Evolutionary conservation across 2,329 filamentous ascomycete genomes (phyloP).

Genomic region (Cladosporium sp.): DNA sequence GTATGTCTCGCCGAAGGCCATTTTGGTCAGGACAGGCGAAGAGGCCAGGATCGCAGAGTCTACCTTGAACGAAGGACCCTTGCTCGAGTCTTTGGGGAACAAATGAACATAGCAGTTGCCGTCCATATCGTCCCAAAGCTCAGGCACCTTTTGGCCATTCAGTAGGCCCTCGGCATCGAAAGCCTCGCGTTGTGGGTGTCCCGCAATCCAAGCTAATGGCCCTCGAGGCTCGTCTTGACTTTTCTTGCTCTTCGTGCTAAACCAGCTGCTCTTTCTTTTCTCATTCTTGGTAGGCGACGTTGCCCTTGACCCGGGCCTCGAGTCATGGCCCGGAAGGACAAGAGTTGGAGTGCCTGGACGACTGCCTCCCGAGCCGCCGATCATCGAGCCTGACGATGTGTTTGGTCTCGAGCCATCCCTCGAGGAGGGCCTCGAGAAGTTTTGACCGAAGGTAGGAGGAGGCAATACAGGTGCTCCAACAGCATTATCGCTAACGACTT

Average conservation of each 20-base stretch:
- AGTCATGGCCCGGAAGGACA: conserved; percentile 15
- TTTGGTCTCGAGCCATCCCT: conserved; percentile 20
- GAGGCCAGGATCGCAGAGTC: conserved; percentile 56
- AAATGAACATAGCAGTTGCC: conserved; percentile 63
- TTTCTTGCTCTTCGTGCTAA: conserved; percentile 29
- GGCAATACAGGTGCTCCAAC: conserved; percentile 15
- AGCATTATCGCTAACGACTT: conserved; percentile 13
- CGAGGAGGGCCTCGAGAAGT: conserved; percentile 18
- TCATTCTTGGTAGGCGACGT: conserved; percentile 18
- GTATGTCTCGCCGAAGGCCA: conserved; percentile 53
- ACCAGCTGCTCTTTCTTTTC: conserved; percentile 30
- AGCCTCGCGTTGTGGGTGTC: conserved; percentile 51
- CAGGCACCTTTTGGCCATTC: conserved; percentile 51
- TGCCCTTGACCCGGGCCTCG: conserved; percentile 12
- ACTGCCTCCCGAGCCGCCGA: conserved; percentile 15
- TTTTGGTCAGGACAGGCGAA: conserved; percentile 51
- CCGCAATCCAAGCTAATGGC: conserved; percentile 55
- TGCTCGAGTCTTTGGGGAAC: conserved; percentile 53
- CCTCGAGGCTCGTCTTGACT: conserved; percentile 32
- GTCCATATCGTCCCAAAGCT: conserved; percentile 56
- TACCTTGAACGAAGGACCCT: conserved; percentile 58
- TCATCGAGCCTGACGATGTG: conserved; percentile 14
- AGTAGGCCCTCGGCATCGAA: conserved; percentile 52
- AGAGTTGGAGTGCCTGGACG: conserved; percentile 23
- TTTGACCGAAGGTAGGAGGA: conserved; percentile 13